phyloP scores from a whole-genome alignment of 73 alveolate genomes.

The Symbiodinium pilosum region DNA sequence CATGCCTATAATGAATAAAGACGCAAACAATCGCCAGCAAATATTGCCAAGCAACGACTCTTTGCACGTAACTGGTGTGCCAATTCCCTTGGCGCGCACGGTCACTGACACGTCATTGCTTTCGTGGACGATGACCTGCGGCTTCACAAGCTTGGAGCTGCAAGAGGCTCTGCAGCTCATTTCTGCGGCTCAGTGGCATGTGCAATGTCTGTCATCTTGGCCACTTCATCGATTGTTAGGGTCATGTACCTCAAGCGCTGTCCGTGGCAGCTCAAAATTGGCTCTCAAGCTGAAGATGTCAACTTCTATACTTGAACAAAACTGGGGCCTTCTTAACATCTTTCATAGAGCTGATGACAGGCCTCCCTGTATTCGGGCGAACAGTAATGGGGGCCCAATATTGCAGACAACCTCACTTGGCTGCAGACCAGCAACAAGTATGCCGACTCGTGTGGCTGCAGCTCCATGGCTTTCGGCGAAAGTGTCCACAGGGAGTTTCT shows the following conservation, averaged over 20 bases:
- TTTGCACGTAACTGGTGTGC: slow-evolving; percentile 97
- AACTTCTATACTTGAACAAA: neutral
- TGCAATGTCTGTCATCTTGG: slow-evolving; percentile 79
- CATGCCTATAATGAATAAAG: too few relatives aligned
- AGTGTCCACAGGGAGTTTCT: slow-evolving; percentile 58
- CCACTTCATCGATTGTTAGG: slow-evolving; percentile 84
- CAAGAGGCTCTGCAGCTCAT: neutral
- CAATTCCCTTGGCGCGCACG: slow-evolving; percentile 99
- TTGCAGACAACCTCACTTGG: too few relatives aligned
- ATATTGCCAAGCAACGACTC: slow-evolving; percentile 12
- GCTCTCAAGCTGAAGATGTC: neutral
- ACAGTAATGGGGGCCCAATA: too few relatives aligned
- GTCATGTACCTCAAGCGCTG: slow-evolving; percentile 88
- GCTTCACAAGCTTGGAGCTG: slow-evolving; percentile 98
- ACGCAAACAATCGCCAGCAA: neutral
- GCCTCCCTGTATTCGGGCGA: too few relatives aligned
- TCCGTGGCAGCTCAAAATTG: neutral
- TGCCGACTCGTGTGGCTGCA: slow-evolving; percentile 65
- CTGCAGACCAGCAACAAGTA: slow-evolving; percentile 8
- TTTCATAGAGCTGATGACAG: too few relatives aligned
- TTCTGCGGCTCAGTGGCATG: neutral
- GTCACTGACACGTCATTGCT: slow-evolving; percentile 99
- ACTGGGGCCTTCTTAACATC: too few relatives aligned
- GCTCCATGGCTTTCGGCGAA: slow-evolving; percentile 65
- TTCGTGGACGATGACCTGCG: slow-evolving; percentile 99